A percentile compares a stretch with the other conserved stretches of the same genome.
phyloP scores from a whole-genome alignment of 805 yeast genomes.

The Kurtzmaniella fragi region DNA sequence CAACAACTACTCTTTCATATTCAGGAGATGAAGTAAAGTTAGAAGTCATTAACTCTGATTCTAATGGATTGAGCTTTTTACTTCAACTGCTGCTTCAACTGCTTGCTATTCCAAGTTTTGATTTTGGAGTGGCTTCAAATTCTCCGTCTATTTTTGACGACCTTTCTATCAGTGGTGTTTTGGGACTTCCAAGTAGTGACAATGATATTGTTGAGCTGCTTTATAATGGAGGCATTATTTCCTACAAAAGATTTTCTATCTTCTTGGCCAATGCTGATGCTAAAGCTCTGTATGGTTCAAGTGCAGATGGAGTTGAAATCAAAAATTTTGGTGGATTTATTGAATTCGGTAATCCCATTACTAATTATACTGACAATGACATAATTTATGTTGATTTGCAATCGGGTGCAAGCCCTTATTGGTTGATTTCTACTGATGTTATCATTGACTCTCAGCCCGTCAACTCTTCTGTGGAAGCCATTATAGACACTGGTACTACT shows the following conservation, averaged over 20 bases:
- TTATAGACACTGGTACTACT: constrained; percentile 66
- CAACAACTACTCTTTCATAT: no score
- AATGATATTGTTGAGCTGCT: constrained; percentile 40
- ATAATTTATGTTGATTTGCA: constrained; percentile 36
- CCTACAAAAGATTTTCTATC: constrained; percentile 39
- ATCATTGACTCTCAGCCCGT: constrained; percentile 29
- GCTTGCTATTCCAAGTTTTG: no score
- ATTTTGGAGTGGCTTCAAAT: constrained; percentile 48
- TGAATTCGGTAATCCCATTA: constrained; percentile 21
- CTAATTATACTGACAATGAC: constrained; percentile 26
- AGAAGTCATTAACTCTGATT: no score
- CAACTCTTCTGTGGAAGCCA: constrained; percentile 27
- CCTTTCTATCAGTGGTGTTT: constrained; percentile 53
- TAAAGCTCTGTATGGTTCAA: constrained; percentile 33
- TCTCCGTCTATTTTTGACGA: constrained; percentile 51
- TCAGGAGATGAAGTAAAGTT: constrained; percentile 54
- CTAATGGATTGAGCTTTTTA: no score
- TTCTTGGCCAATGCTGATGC: constrained; percentile 29
- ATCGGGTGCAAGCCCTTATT: constrained; percentile 33
- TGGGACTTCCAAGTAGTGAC: constrained; percentile 50
- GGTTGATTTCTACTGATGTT: constrained; percentile 45
- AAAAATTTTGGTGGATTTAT: constrained; percentile 23
- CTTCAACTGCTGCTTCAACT: no score
- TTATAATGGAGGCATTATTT: constrained; percentile 26
- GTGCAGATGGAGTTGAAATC: constrained; percentile 44